phyloP scores from a whole-genome alignment of 495 filamentous ascomycete species.

The Xylaria bambusicola region DNA sequence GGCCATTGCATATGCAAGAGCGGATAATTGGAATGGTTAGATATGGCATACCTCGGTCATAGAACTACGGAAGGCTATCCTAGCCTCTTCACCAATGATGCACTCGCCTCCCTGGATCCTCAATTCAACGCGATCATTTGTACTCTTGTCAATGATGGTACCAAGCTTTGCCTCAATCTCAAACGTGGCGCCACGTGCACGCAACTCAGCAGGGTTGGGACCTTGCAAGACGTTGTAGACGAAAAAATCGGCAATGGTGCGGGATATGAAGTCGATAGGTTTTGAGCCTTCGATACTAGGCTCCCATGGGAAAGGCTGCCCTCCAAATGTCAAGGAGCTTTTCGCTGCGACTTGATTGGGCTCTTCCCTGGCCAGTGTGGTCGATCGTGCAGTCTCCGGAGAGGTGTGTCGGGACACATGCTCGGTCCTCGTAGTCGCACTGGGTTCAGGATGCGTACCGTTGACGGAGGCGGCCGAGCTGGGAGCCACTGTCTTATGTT shows the following conservation, averaged over 20 bases:
- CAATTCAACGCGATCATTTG: slow-evolving; percentile 64
- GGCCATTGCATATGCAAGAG: neutral
- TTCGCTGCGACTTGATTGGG: slow-evolving; percentile 11
- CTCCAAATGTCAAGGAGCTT: slow-evolving; percentile 26
- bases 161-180: slow-evolving; percentile 94
- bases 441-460: slow-evolving; percentile 33
- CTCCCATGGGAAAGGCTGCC: slow-evolving; percentile 63
- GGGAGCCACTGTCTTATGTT: slow-evolving; percentile 26
- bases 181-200: slow-evolving; percentile 63
- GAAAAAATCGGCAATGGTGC: slow-evolving; percentile 71
- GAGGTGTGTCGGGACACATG: slow-evolving; percentile 50
- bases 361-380: slow-evolving; percentile 28
- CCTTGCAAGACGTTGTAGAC: slow-evolving; percentile 66
- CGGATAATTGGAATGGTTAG: neutral
- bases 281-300: slow-evolving; percentile 65
- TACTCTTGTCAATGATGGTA: slow-evolving; percentile 69
- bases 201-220: slow-evolving; percentile 55
- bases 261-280: slow-evolving; percentile 68
- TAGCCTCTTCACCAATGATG: slow-evolving; percentile 57
- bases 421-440: slow-evolving; percentile 33
- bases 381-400: slow-evolving; percentile 44
- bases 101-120: slow-evolving; percentile 64
- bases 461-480: slow-evolving; percentile 35
- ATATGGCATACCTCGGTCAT: slow-evolving; percentile 75
- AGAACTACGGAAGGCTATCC: slow-evolving; percentile 68